These are phyloP conservation scores for Mucor indicus DNA, from an alignment of 371 early-diverging fungal species.

Conservation along the genomic window DNA sequence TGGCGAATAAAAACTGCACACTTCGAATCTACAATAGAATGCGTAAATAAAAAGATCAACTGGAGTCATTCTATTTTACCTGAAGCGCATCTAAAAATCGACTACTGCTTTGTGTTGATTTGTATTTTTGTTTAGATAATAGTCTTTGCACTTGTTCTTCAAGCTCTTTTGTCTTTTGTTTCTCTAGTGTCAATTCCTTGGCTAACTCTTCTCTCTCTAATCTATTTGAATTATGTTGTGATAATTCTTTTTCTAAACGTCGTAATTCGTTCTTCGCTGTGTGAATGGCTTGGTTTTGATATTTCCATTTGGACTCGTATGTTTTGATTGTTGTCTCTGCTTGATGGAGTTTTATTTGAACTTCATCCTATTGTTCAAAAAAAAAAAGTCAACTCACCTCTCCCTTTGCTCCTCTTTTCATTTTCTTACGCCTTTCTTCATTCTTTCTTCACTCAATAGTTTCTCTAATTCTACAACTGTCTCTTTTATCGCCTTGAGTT, in stretches of 20 bases:
- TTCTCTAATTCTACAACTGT: constrained; percentile 23
- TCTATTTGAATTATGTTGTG: not conserved
- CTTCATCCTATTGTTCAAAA: constrained; percentile 13
- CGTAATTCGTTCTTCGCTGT: constrained; percentile 19
- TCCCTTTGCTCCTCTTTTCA: not conserved
- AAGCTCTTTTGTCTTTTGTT: constrained; percentile 1
- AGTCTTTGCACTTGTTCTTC: constrained; percentile 4
- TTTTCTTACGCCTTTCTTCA: constrained; percentile 10
- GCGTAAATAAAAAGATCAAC: no score
- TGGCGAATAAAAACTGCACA: constrained; percentile 5
- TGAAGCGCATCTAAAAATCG: constrained; percentile 9
- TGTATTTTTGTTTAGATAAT: not conserved
- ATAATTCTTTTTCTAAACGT: constrained; percentile 10
- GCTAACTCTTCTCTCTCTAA: not conserved
- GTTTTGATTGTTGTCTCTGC: constrained; percentile 8
- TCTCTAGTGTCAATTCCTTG: constrained; percentile 5
- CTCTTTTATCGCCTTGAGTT: constrained; percentile 27
- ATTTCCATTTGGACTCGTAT: constrained; percentile 13
- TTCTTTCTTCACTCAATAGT: constrained; percentile 12
- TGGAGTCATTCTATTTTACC: constrained; percentile 8
- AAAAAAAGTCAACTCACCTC: not conserved
- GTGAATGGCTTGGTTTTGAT: constrained; percentile 17
- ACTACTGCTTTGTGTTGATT: not conserved
- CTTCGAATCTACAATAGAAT: constrained; percentile 2
- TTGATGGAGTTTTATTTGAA: constrained; percentile 5